These are phyloP conservation scores for Paragyromitra xinjiangensis DNA, from an alignment of 495 filamentous ascomycete genomes.

Conservation along the genomic window DNA sequence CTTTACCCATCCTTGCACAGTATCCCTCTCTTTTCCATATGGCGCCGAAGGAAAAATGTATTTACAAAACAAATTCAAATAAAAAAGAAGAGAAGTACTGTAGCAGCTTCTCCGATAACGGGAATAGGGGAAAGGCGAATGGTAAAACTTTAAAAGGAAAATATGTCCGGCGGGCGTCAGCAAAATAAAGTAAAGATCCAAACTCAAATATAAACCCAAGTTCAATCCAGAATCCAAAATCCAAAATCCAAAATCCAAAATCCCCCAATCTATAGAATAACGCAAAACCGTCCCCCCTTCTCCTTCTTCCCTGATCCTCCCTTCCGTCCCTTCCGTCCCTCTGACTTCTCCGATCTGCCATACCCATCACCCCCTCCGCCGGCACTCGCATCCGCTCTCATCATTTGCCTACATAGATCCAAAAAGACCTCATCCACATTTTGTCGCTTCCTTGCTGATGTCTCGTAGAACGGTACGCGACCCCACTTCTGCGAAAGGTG, in stretches of 20 bases:
- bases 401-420: constrained; percentile 92
- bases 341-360: constrained; percentile 42
- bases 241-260: constrained; percentile 23
- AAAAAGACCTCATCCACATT: constrained; percentile 97
- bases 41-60: constrained; percentile 49
- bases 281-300: constrained; percentile 44
- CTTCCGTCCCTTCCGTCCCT: constrained; percentile 38
- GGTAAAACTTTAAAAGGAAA: constrained; percentile 46
- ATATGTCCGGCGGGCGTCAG: constrained; percentile 48
- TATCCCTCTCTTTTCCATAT: constrained; percentile 34
- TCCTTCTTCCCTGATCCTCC: constrained; percentile 44
- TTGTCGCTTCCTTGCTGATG: constrained; percentile 77
- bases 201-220: constrained; percentile 21
- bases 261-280: constrained; percentile 44
- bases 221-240: constrained; percentile 11
- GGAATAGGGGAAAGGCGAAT: constrained; percentile 30
- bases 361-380: constrained; percentile 39
- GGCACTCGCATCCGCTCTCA: constrained; percentile 62
- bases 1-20: constrained; percentile 13
- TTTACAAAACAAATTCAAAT: constrained; percentile 42
- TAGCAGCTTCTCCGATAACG: constrained; percentile 29
- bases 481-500: constrained; percentile 88
- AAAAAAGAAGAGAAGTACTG: constrained; percentile 35
- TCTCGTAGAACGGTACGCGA: constrained; percentile 92
- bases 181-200: constrained; percentile 37